Evolutionary conservation across 148 eudicot species (phyloP).

Genomic region (Nyssa sinensis): DNA sequence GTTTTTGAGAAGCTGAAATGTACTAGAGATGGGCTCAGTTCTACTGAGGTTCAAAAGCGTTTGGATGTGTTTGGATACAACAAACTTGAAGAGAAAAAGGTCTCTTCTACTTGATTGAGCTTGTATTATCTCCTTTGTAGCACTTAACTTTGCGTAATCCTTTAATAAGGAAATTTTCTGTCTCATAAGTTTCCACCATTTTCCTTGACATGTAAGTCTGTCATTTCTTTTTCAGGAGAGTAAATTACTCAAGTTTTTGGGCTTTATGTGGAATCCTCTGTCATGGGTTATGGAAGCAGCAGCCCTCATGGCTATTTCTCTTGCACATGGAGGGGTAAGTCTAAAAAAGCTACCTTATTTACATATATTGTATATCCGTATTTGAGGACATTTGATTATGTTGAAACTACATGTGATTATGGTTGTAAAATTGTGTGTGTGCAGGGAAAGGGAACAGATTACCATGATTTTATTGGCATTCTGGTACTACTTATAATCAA

Average conservation of each 20-base stretch:
- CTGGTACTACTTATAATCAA: slow-evolving; percentile 35
- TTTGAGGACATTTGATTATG: background rate
- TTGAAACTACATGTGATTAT: background rate
- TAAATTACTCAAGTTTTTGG: slow-evolving; percentile 42
- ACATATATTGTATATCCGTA: background rate
- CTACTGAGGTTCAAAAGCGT: slow-evolving; percentile 46
- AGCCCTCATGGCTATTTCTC: slow-evolving; percentile 42
- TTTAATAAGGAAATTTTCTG: background rate
- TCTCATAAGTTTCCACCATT: background rate
- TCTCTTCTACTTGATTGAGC: slow-evolving; percentile 4
- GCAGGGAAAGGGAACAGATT: slow-evolving; percentile 29
- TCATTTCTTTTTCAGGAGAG: slow-evolving; percentile 24
- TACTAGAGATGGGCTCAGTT: slow-evolving; percentile 42
- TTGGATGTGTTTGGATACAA: slow-evolving; percentile 53
- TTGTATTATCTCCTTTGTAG: background rate
- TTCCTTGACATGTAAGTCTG: background rate
- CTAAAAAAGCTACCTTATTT: background rate
- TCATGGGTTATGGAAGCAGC: slow-evolving; percentile 85
- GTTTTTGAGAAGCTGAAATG: slow-evolving; percentile 53
- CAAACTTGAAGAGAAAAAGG: slow-evolving; percentile 75
- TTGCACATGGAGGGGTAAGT: slow-evolving; percentile 42
- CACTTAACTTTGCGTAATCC: background rate
- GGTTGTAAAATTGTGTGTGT: background rate
- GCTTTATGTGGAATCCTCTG: slow-evolving; percentile 62
- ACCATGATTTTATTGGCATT: slow-evolving; percentile 40